Base-by-base conservation (phyloP, 495 filamentous ascomycete species). In the Glutinoglossum americanum region DNA sequence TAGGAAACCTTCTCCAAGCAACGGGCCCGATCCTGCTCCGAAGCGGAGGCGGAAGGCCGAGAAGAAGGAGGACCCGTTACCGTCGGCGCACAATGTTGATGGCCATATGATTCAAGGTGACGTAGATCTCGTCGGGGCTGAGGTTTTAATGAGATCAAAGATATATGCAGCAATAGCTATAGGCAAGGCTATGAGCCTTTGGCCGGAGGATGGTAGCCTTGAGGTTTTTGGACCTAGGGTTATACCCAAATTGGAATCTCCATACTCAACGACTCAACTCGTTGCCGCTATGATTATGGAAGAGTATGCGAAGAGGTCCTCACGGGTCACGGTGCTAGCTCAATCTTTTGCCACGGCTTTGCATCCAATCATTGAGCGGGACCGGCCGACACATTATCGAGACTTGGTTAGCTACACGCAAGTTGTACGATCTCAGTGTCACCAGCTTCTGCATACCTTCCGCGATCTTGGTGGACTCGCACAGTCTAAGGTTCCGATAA, bases 31-130 rank as follows among this genome's bases (percentile, higher is more conserved):
- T 59, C 74, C 76, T 33, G 69, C 78, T 19, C 67, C 72, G 0
- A 94, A 92, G 69, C 80, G 84, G 57, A 79, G 87, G 33, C 80
- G 86, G 62, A 89, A 87, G 65, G 83, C 82, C 0, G 85, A 88
- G 35, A 90, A 86, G 74, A 81, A 83, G 48, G 84, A 89, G 61
- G 79, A 85, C 23, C 66, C 78, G n/a, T 70, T 77, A 27, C 65
- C 78, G 0, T 57, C 72, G 15, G 75, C 81, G 3, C 93, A 98
- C 68, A 94, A 98, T 66, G 87, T 98, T 37, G 92, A 98, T 65
- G 92, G 87, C 19, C 88, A 93, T 64, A 96, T 98, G 87, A 87
- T 98, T 69, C 85, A 88, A 63, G 92, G 92, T 47, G 92, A 98
- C 64, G 82, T 96, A 56, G 92, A 98, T 62, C 72, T 98, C 45